A percentile compares a stretch with the other conserved stretches of the same genome.
Evolutionary conservation across 352 stramenopile genomes (phyloP).

Genomic region (Globisporangium perplexum): DNA sequence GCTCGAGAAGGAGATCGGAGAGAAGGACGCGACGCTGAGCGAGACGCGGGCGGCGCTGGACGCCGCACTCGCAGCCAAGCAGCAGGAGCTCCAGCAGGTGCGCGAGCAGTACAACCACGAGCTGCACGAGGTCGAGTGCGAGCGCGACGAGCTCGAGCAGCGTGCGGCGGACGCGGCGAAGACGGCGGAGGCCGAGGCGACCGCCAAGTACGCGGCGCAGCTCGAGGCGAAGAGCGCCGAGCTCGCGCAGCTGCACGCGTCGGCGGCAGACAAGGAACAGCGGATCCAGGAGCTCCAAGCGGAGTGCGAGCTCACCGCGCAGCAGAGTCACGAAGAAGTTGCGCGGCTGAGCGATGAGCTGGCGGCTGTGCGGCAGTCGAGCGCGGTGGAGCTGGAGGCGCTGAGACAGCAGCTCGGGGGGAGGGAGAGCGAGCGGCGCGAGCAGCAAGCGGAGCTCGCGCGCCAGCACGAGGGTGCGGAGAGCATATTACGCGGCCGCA

Average conservation of each 20-base stretch:
- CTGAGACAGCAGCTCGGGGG: constrained; percentile 12
- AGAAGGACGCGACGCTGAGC: constrained; percentile 51
- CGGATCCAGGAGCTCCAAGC: constrained; percentile 28
- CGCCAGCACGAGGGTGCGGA: constrained; percentile 17
- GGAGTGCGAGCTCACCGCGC: constrained; percentile 17
- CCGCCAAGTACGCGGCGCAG: constrained; percentile 22
- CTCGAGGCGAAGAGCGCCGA: constrained; percentile 29
- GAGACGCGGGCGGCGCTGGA: constrained; percentile 28
- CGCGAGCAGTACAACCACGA: constrained; percentile 34
- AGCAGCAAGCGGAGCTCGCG: constrained; percentile 17
- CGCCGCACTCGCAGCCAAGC: constrained; percentile 17
- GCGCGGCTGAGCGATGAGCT: constrained; percentile 14
- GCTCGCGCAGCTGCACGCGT: constrained; percentile 13
- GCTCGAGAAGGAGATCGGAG: constrained; percentile 57
- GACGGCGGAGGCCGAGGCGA: constrained; percentile 22
- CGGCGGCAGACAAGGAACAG: constrained; percentile 24
- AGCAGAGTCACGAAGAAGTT: constrained; percentile 26
- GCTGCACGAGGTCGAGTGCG: constrained; percentile 24
- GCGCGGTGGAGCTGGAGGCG: constrained; percentile 13
- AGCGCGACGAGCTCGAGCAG: constrained; percentile 30
- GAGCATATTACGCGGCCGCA: constrained; percentile 18
- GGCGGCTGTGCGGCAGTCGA: constrained; percentile 3
- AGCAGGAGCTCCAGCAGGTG: constrained; percentile 29
- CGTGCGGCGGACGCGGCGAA: constrained; percentile 24
- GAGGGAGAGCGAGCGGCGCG: constrained; percentile 22